Evolutionary conservation across 2,329 filamentous ascomycete genomes (phyloP).

Genomic region (Paecilomyces variotii): DNA sequence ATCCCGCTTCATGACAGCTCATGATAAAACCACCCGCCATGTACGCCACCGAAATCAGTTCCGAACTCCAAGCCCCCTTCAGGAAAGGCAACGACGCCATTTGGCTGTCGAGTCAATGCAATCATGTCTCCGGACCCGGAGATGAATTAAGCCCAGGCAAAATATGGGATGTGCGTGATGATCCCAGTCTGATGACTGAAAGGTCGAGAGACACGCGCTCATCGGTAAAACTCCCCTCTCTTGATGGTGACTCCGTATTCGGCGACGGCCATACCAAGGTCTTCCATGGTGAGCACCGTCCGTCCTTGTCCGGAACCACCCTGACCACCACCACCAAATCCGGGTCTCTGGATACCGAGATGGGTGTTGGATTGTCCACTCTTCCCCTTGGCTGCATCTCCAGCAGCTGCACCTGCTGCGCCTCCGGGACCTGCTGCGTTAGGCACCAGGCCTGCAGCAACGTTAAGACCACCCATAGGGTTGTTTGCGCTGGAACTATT

Average conservation of each 20-base stretch:
- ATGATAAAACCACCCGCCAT: neutral
- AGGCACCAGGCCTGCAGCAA: slow-evolving; percentile 48
- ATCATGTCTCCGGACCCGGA: neutral
- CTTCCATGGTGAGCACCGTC: slow-evolving; percentile 97
- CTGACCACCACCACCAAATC: slow-evolving; percentile 80
- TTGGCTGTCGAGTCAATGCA: neutral
- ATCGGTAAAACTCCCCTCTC: slow-evolving; percentile 93
- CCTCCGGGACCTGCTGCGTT: slow-evolving; percentile 48
- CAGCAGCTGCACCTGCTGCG: slow-evolving; percentile 41
- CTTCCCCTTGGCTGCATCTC: slow-evolving; percentile 38
- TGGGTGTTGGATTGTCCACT: slow-evolving; percentile 45
- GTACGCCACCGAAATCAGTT: neutral
- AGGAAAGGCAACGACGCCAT: neutral
- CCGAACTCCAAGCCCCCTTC: neutral
- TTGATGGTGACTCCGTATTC: slow-evolving; percentile 98
- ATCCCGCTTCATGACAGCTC: neutral
- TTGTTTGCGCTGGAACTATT: slow-evolving; percentile 82
- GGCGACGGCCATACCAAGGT: slow-evolving; percentile 92
- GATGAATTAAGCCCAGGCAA: neutral
- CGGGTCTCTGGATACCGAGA: slow-evolving; percentile 66
- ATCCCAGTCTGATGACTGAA: neutral
- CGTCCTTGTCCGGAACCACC: slow-evolving; percentile 75
- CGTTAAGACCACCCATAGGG: slow-evolving; percentile 78
- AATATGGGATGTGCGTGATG: neutral
- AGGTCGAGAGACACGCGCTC: slow-evolving; percentile 12